Percentiles rank a stretch among this genome's conserved stretches.
These are phyloP conservation scores for Epithele typhae DNA, from an alignment of 768 basidiomycete species.

Conservation along the genomic window DNA sequence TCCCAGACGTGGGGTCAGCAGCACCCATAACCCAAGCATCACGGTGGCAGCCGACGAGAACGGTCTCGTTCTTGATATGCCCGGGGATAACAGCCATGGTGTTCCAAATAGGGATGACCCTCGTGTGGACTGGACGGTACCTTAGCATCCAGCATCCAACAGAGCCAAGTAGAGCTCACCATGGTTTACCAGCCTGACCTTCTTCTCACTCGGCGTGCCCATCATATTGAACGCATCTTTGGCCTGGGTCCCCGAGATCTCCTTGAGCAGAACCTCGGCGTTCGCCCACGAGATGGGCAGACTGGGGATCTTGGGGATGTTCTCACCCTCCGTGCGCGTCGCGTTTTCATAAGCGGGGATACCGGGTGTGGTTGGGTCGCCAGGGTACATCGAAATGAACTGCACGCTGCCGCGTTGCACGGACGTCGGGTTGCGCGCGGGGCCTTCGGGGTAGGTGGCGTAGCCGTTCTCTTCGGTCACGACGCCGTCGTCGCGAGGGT, in stretches of 20 bases:
- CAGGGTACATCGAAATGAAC: constrained; percentile 52
- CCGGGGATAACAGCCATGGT: constrained; percentile 81
- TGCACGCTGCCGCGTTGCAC: constrained; percentile 89
- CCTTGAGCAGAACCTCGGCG: constrained; percentile 54
- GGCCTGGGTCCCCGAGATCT: constrained; percentile 38
- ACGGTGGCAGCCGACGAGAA: constrained; percentile 87
- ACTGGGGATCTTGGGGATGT: constrained; percentile 75
- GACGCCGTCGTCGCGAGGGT: constrained; percentile 81
- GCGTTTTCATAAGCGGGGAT: constrained; percentile 81
- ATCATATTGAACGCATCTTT: constrained; percentile 40
- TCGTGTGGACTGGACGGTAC: constrained; percentile 59
- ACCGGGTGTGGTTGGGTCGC: constrained; percentile 84
- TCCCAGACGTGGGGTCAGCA: constrained; percentile 76
- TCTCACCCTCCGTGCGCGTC: constrained; percentile 55
- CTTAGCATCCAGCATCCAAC: background rate
- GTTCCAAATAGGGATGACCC: constrained; percentile 90
- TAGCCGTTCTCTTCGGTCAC: constrained; percentile 77
- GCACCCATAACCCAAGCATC: constrained; percentile 87
- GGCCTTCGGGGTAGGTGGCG: constrained; percentile 75
- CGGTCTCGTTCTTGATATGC: constrained; percentile 77
- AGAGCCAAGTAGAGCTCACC: constrained; percentile 25
- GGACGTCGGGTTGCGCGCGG: constrained; percentile 79
- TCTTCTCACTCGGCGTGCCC: constrained; percentile 45
- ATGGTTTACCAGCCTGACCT: constrained; percentile 55
- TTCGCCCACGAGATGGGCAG: constrained; percentile 87